These are phyloP conservation scores for Tetrapisispora fleetii DNA, from an alignment of 805 yeast species.

Conservation along the genomic window DNA sequence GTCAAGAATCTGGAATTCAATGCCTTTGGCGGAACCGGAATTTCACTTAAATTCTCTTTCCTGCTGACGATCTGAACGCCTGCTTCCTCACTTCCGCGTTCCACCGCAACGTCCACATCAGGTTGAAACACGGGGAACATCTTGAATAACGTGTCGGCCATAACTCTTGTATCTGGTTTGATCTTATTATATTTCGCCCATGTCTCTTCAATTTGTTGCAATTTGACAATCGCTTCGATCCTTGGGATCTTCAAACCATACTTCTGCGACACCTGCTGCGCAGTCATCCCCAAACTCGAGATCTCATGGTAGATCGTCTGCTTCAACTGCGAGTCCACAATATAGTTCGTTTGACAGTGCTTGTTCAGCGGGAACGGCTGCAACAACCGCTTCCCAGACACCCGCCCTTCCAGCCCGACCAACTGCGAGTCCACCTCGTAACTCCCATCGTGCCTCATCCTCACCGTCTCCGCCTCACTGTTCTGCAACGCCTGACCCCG, in stretches of 20 bases:
- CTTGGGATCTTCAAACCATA: slow-evolving; percentile 77
- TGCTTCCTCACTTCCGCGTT: too few relatives aligned
- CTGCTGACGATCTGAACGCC: background rate
- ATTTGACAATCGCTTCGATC: slow-evolving; percentile 75
- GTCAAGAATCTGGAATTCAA: slow-evolving; percentile 74
- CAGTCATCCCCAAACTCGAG: slow-evolving; percentile 40
- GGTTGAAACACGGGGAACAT: slow-evolving; percentile 71
- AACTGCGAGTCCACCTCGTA: slow-evolving; percentile 8
- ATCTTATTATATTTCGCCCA: slow-evolving; percentile 47
- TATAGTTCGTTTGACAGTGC: slow-evolving; percentile 55
- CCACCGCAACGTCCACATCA: slow-evolving; percentile 11
- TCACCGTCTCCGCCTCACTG: slow-evolving; percentile 25
- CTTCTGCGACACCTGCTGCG: slow-evolving; percentile 67
- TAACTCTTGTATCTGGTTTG: slow-evolving; percentile 45
- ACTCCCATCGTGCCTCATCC: slow-evolving; percentile 15
- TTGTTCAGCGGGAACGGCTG: slow-evolving; percentile 79
- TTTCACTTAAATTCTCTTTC: slow-evolving; percentile 80
- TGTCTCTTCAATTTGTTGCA: slow-evolving; percentile 53
- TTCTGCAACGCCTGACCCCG: slow-evolving; percentile 31
- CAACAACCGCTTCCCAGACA: slow-evolving; percentile 24
- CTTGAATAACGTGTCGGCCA: slow-evolving; percentile 54
- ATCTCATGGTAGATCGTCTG: slow-evolving; percentile 48
- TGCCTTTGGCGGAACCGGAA: slow-evolving; percentile 81
- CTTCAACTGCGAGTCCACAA: slow-evolving; percentile 51
- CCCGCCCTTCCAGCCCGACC: slow-evolving; percentile 4